phyloP scores from a whole-genome alignment of 2,329 filamentous ascomycete genomes.

The Fusarium bulbicola region DNA sequence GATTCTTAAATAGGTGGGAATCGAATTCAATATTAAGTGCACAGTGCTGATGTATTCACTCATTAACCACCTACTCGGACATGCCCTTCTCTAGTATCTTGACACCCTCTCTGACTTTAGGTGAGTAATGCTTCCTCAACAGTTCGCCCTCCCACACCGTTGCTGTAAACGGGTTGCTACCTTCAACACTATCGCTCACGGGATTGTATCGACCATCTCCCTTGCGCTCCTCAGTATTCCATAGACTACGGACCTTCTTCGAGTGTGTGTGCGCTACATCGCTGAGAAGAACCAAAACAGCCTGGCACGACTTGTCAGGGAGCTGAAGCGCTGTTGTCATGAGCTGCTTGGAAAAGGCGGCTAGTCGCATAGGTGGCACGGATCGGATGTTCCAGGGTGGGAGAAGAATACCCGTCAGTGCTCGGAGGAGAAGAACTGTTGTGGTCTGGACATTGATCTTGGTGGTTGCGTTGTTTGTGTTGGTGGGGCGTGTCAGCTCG shows the following conservation, averaged over 20 bases:
- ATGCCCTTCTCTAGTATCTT: constrained; percentile 75
- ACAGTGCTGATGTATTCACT: constrained; percentile 1
- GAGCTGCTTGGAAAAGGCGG: constrained; percentile 92
- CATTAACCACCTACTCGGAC: constrained; percentile 40
- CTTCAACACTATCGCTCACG: constrained; percentile 77
- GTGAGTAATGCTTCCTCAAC: constrained; percentile 84
- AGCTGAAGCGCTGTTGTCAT: constrained; percentile 83
- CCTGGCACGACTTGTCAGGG: constrained; percentile 88
- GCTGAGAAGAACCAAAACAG: constrained; percentile 78
- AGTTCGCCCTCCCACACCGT: constrained; percentile 96
- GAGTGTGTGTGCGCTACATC: constrained; percentile 84
- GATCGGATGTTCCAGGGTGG: constrained; percentile 77
- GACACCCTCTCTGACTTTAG: constrained; percentile 81
- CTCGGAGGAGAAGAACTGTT: constrained; percentile 89
- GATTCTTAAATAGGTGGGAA: neutral
- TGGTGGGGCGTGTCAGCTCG: constrained; percentile 71
- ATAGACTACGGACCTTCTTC: constrained; percentile 83
- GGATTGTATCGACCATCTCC: constrained; percentile 90
- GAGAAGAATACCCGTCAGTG: constrained; percentile 82
- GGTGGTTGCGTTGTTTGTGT: constrained; percentile 54
- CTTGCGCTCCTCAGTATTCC: constrained; percentile 93
- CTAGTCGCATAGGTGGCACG: constrained; percentile 84
- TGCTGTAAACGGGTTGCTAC: constrained; percentile 87
- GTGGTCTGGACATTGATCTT: constrained; percentile 96
- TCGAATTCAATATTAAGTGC: neutral